A percentile compares a stretch with the other conserved stretches of the same genome.
Evolutionary conservation across 352 stramenopile genomes (phyloP).

Genomic region (Plasmopara halstedii): DNA sequence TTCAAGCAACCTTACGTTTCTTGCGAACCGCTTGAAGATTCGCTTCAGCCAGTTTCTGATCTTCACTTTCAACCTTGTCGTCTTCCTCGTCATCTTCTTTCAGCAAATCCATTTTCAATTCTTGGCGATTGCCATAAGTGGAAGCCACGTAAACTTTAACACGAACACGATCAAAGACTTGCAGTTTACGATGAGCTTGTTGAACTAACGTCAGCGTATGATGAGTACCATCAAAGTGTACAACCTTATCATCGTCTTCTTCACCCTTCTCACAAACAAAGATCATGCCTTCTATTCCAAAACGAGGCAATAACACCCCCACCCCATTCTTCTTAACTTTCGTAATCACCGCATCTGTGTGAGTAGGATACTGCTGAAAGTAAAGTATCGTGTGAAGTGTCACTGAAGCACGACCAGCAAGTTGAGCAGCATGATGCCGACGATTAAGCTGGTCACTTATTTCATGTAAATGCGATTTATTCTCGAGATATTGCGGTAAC

Average conservation of each 20-base stretch:
- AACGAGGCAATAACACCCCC: conserved; percentile 95
- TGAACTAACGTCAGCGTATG: conserved; percentile 60
- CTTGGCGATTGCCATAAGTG: conserved; percentile 75
- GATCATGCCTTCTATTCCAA: conserved; percentile 97
- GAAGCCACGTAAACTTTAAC: conserved; percentile 75
- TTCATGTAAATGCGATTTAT: conserved; percentile 91
- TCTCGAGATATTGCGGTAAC: conserved; percentile 92
- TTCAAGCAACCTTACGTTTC: conserved; percentile 28
- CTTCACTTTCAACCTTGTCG: conserved; percentile 9
- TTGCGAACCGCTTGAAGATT: conserved; percentile 20
- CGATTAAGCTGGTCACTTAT: conserved; percentile 97
- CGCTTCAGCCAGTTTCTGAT: conserved; percentile 25
- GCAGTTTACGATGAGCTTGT: conserved; percentile 39
- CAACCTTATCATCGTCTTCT: conserved; percentile 43
- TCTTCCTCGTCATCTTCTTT: conserved; percentile 28
- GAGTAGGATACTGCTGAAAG: conserved; percentile 87
- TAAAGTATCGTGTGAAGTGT: conserved; percentile 97
- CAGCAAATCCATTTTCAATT: conserved; percentile 78
- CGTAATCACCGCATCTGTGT: conserved; percentile 90
- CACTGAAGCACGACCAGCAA: conserved; percentile 94
- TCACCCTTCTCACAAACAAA: conserved; percentile 78
- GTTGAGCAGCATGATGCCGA: conserved; percentile 92
- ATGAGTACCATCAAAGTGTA: conserved; percentile 39
- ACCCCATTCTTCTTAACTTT: conserved; percentile 94
- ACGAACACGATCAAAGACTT: conserved; percentile 74